Percentiles rank a stretch among this genome's conserved stretches.
Evolutionary conservation across 2,329 filamentous ascomycete genomes (phyloP).

Genomic region (Proliferodiscus dingleyae): DNA sequence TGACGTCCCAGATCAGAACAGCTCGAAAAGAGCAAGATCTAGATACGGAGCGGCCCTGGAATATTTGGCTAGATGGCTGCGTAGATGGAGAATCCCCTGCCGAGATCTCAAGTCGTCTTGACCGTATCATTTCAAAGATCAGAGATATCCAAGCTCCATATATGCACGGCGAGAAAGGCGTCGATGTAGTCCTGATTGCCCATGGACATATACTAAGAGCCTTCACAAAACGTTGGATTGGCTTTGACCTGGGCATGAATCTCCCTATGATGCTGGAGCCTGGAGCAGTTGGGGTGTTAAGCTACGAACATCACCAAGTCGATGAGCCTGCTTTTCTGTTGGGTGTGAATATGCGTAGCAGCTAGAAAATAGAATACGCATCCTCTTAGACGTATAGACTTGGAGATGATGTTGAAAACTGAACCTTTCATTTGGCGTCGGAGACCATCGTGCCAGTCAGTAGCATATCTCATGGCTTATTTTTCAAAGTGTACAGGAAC

Average conservation of each 20-base stretch:
- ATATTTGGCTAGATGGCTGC: slow-evolving; percentile 50
- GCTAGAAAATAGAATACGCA: neutral
- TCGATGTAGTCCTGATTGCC: slow-evolving; percentile 45
- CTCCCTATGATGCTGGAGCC: slow-evolving; percentile 36
- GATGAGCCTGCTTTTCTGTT: slow-evolving; percentile 35
- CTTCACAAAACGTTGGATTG: slow-evolving; percentile 51
- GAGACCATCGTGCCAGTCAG: too few relatives aligned
- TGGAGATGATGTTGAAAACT: too few relatives aligned
- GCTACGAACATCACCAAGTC: slow-evolving; percentile 34
- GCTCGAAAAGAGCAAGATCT: slow-evolving; percentile 36
- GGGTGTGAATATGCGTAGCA: slow-evolving; percentile 31
- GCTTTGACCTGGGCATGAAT: slow-evolving; percentile 34
- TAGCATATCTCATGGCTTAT: slow-evolving; percentile 30
- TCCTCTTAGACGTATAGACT: neutral
- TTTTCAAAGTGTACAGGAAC: slow-evolving; percentile 56
- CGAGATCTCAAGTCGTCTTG: slow-evolving; percentile 44
- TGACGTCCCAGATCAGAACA: slow-evolving; percentile 39
- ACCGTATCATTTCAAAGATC: slow-evolving; percentile 45
- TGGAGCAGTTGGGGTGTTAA: slow-evolving; percentile 35
- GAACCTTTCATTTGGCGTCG: too few relatives aligned
- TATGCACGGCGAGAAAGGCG: slow-evolving; percentile 38
- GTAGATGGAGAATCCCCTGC: slow-evolving; percentile 44
- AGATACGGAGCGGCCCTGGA: slow-evolving; percentile 41
- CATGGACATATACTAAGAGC: slow-evolving; percentile 48
- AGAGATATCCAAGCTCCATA: slow-evolving; percentile 41